Conservation (phyloP, 2,329 filamentous ascomycete genomes). For the Alternaria viburni region DNA sequence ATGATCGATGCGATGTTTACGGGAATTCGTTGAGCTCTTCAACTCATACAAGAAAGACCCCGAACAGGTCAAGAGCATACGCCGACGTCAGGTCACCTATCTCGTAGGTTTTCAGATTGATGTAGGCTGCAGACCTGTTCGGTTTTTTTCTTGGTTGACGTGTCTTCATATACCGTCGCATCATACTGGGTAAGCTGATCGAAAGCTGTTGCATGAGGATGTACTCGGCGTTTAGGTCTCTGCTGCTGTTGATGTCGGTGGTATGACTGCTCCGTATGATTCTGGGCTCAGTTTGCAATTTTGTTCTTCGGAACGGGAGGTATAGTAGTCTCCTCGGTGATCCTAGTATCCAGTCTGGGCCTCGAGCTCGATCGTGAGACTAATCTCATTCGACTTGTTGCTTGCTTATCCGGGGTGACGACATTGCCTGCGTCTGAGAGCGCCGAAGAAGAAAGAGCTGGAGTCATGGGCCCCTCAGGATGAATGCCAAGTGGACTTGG, state of each 20-base stretch:
- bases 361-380: conserved; percentile 14
- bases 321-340: conserved; percentile 22
- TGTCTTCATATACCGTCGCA: conserved; percentile 3
- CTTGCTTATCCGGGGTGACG: not conserved
- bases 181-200: conserved; percentile 21
- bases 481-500: conserved; percentile 12
- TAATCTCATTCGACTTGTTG: not conserved
- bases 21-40: not conserved
- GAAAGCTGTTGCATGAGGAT: conserved; percentile 23
- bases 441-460: not conserved
- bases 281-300: conserved; percentile 1
- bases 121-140: not conserved
- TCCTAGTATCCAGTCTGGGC: conserved; percentile 16
- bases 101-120: not conserved
- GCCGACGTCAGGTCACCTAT: not conserved
- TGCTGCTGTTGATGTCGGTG: not conserved
- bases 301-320: conserved; percentile 8
- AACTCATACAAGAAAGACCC: not conserved
- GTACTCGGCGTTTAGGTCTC: conserved; percentile 1
- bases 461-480: not conserved
- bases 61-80: not conserved
- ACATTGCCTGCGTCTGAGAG: not conserved
- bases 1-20: not conserved
- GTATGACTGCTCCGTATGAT: not conserved
- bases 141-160: not conserved